Conservation (phyloP, 2,329 filamentous ascomycete genomes). For the Claviceps pazoutovae region DNA sequence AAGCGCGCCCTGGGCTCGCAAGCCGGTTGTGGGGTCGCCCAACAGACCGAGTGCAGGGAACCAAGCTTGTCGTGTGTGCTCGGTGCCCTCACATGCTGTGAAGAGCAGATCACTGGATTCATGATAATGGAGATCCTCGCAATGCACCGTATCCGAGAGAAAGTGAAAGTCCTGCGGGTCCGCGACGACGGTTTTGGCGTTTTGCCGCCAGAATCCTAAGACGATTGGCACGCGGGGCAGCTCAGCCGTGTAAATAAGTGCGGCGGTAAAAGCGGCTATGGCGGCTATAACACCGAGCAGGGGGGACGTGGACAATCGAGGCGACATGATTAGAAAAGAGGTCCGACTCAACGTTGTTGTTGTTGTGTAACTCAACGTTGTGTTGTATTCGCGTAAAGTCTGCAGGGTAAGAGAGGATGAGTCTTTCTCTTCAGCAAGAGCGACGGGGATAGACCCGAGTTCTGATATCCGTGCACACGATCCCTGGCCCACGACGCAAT, state of each 20-base stretch:
- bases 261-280: background rate
- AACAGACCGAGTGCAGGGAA: slow-evolving; percentile 35
- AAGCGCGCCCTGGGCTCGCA: slow-evolving; percentile 28
- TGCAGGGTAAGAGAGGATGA: background rate
- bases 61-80: slow-evolving; percentile 30
- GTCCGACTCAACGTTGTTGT: background rate
- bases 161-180: slow-evolving; percentile 19
- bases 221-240: slow-evolving; percentile 7
- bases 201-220: slow-evolving; percentile 15
- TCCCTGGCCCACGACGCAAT: too few species aligned
- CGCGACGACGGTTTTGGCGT: slow-evolving; percentile 10
- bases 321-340: background rate
- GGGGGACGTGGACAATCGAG: background rate
- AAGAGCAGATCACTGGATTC: slow-evolving; percentile 33
- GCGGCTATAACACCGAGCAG: background rate
- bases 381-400: background rate
- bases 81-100: slow-evolving; percentile 38
- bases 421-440: background rate
- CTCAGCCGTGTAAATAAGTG: slow-evolving; percentile 3
- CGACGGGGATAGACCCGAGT: background rate
- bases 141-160: slow-evolving; percentile 39
- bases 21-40: slow-evolving; percentile 22
- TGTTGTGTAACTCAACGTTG: background rate
- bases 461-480: too few species aligned
- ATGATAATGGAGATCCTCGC: slow-evolving; percentile 48